Base-by-base conservation (phyloP, 2,329 filamentous ascomycete species). In the Venturia asperata region DNA sequence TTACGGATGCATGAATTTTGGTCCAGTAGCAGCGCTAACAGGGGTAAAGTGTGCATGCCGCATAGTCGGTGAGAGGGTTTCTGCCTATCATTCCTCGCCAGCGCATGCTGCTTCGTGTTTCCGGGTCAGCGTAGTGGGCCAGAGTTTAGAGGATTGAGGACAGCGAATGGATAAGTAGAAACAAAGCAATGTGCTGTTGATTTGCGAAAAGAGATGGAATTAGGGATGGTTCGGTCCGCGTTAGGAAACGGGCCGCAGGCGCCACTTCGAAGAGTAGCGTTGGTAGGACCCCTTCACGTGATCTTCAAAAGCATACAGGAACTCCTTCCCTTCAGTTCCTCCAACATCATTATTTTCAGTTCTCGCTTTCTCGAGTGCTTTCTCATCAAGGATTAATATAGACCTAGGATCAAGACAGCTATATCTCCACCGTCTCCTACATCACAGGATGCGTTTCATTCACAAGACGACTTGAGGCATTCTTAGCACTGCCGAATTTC, bases 41-140 rank as follows among this genome's bases (percentile, higher is more conserved):
- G 52, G 27, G 30, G 19, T 58, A 37, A 58, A 34, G 52, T 58
- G 52, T 58, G 52, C 52, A 58, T 58, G 30, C 17, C 52, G 52
- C 15, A 37, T 37, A 37, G 52, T 58, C 52, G 52, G 52, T 58
- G 52, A 58, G 52, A 13, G 5, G n/a, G 13, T 37, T 58, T 37
- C 52, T 34, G 30, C 52, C 52, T 58, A 58, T 58, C 52, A 58
- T 58, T 58, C 30, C 15, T 37, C 27, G 52, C 52, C 52, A 58
- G 52, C 52, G 24, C 52, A 58, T 27, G 17, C 52, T 37, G 37
- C 30, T 10, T 4, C 10, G 37, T 9, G n/a, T 37, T 37, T 17
- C 27, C 30, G 30, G 52, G 52, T 37, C 27, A 7, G n/a, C 19
- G 19, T 37, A n/a, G 52, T 37, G 52, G 52, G 27, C 30, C 27